These are phyloP conservation scores for Halenospora varia DNA, from an alignment of 495 filamentous ascomycete species.

Conservation along the genomic window DNA sequence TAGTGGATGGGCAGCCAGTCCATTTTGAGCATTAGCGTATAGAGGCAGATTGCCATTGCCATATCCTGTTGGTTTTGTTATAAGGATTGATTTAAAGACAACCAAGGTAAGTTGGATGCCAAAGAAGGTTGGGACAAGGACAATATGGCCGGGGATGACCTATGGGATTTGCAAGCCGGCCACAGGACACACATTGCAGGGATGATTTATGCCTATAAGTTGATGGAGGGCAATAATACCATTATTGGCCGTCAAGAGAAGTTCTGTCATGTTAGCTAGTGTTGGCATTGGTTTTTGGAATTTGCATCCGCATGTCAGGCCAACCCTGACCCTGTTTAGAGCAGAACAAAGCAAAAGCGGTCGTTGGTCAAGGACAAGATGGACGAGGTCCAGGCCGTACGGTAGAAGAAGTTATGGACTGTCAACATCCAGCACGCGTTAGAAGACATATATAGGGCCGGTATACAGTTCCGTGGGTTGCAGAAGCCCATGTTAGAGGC, in stretches of 20 bases:
- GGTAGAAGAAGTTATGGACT: slow-evolving; percentile 1
- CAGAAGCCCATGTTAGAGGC: slow-evolving; percentile 2
- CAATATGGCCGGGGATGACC: neutral
- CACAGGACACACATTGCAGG: slow-evolving; percentile 4
- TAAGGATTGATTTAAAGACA: neutral
- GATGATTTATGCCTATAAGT: slow-evolving; percentile 5
- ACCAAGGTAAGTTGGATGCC: neutral
- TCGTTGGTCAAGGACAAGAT: slow-evolving; percentile 1
- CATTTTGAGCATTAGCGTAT: neutral
- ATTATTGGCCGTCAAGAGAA: slow-evolving; percentile 1
- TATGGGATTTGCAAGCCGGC: slow-evolving; percentile 4
- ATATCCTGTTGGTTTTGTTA: slow-evolving; percentile 1
- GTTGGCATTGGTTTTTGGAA: slow-evolving; percentile 5
- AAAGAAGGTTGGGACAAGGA: neutral
- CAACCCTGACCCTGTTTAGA: no score
- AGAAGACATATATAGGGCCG: slow-evolving; percentile 1
- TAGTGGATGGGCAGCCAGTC: neutral
- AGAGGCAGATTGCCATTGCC: neutral
- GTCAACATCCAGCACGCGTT: neutral
- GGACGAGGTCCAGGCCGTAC: neutral
- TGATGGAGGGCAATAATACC: neutral
- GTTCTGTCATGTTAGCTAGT: slow-evolving; percentile 1
- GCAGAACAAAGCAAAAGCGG: slow-evolving; percentile 3
- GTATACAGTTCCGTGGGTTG: slow-evolving; percentile 2
- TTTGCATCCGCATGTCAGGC: neutral